phyloP scores from a whole-genome alignment of 2,329 filamentous ascomycete species.

The Fusarium stilboides region DNA sequence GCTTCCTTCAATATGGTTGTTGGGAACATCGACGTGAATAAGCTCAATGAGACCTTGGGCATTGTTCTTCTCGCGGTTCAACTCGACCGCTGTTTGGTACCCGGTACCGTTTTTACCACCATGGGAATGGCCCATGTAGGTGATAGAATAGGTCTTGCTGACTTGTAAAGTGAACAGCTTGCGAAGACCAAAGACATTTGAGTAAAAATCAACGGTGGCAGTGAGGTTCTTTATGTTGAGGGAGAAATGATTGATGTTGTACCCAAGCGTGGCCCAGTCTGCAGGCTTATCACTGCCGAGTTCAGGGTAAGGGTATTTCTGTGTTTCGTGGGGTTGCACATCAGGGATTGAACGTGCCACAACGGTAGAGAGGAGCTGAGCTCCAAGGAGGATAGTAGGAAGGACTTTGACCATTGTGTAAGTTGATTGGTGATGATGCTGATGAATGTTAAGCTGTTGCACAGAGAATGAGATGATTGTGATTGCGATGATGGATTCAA shows the following conservation, averaged over 20 bases:
- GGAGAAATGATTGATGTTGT: conserved; percentile 14
- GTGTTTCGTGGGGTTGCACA: not conserved
- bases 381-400: not conserved
- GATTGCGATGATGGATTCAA: not conserved
- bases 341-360: conserved; percentile 1
- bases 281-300: not conserved
- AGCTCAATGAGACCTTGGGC: conserved; percentile 15
- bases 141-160: not conserved
- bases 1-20: not conserved
- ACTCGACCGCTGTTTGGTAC: conserved; percentile 4
- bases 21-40: not conserved
- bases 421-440: not conserved
- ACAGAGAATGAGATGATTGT: too few relatives aligned
- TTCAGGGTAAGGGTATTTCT: not conserved
- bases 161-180: not conserved
- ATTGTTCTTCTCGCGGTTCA: conserved; percentile 22
- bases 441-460: accelerated
- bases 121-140: conserved; percentile 12
- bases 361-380: not conserved
- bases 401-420: not conserved
- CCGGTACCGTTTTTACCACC: conserved; percentile 9
- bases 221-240: conserved; percentile 16
- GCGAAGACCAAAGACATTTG: conserved; percentile 12
- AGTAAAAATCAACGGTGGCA: conserved; percentile 10
- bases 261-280: not conserved